phyloP scores from a whole-genome alignment of 2,329 filamentous ascomycete genomes.

The Aspergillus sp. region DNA sequence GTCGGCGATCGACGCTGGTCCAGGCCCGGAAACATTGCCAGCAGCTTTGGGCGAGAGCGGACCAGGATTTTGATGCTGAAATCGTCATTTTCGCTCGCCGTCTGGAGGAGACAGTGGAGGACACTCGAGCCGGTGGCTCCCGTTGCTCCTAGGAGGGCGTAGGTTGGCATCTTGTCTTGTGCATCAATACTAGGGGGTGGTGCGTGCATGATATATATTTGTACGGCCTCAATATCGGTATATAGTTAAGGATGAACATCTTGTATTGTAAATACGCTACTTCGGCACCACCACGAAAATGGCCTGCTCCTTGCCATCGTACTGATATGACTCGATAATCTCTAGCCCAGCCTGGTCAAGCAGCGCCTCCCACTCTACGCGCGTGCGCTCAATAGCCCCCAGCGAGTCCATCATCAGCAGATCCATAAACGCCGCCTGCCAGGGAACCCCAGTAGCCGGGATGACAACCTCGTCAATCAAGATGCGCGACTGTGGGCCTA shows the following conservation, averaged over 20 bases:
- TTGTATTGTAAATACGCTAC: neutral
- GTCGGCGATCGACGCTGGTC: neutral
- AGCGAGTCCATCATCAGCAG: conserved; percentile 8
- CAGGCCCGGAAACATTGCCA: neutral
- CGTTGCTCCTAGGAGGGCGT: neutral
- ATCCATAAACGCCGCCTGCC: conserved; percentile 2
- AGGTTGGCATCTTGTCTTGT: neutral
- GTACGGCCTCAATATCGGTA: too few species aligned
- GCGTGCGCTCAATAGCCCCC: neutral
- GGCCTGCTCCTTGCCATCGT: neutral
- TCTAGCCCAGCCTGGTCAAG: neutral
- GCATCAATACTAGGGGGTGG: neutral
- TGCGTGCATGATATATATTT: too few species aligned
- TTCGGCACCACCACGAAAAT: neutral
- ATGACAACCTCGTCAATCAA: conserved; percentile 13
- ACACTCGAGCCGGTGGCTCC: neutral
- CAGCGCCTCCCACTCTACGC: neutral
- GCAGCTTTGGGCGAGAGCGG: neutral
- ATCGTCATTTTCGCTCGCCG: too few species aligned
- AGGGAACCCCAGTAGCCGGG: neutral
- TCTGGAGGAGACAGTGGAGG: neutral
- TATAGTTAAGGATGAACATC: too few species aligned
- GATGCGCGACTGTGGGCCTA: conserved; percentile 10
- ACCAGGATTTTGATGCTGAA: neutral
- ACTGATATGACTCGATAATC: neutral